Percentiles rank a stretch among this genome's conserved stretches.
Conservation (phyloP, 495 filamentous ascomycete species). For the Podospora anserina region DNA sequence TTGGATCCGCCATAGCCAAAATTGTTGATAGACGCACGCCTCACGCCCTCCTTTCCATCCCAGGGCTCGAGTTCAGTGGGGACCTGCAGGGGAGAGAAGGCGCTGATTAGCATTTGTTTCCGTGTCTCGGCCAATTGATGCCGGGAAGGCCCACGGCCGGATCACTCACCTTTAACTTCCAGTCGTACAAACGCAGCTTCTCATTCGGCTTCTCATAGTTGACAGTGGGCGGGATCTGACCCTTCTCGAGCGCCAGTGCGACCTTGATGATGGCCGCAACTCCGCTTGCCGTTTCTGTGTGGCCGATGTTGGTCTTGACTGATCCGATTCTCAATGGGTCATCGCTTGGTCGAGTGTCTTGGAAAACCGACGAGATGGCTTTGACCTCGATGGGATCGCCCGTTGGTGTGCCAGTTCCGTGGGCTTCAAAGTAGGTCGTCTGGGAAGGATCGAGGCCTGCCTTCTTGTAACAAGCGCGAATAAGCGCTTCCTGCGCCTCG, state of each 20-base stretch:
- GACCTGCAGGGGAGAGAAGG: constrained; percentile 6
- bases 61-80: constrained; percentile 25
- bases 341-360: constrained; percentile 29
- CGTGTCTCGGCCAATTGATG: not conserved
- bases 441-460: constrained; percentile 43
- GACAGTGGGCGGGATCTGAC: constrained; percentile 42
- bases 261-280: constrained; percentile 48
- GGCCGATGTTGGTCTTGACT: constrained; percentile 45
- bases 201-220: constrained; percentile 46
- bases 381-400: constrained; percentile 57
- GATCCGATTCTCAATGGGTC: constrained; percentile 39
- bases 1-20: constrained; percentile 31
- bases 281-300: constrained; percentile 42
- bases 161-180: constrained; percentile 33
- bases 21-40: constrained; percentile 25
- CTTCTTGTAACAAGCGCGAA: constrained; percentile 45
- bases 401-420: constrained; percentile 55
- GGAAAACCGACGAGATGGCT: constrained; percentile 46
- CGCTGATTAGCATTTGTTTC: too few species aligned
- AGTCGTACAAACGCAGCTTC: constrained; percentile 36
- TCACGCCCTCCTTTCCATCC: constrained; percentile 16
- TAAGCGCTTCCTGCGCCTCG: constrained; percentile 51
- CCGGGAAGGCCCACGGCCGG: not conserved
- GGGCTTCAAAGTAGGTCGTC: constrained; percentile 50
- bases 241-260: constrained; percentile 41